Conservation (phyloP, 75 land plant genomes). For the Cunninghamia lanceolata region DNA sequence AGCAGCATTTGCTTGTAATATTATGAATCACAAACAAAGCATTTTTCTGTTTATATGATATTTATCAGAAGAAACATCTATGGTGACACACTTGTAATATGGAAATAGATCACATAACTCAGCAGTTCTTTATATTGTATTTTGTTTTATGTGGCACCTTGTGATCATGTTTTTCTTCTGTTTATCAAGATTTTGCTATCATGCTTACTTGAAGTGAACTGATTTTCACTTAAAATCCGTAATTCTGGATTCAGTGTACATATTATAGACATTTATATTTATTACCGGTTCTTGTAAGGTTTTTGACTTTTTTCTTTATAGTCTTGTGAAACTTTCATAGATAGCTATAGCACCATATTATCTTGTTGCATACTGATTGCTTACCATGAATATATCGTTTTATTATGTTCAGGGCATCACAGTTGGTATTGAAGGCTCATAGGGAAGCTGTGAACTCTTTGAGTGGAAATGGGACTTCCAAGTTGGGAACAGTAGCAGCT, state of each 20-base stretch:
- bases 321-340: background rate
- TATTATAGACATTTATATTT: background rate
- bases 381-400: background rate
- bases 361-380: background rate
- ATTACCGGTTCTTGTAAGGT: background rate
- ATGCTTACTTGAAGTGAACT: background rate
- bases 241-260: background rate
- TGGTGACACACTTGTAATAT: background rate
- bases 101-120: background rate
- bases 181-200: background rate
- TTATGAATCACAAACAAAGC: background rate
- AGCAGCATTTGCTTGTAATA: background rate
- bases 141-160: background rate
- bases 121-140: background rate
- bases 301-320: background rate
- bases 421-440: conserved; percentile 91
- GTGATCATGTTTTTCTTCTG: background rate
- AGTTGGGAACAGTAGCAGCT: conserved; percentile 91
- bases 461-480: conserved; percentile 87
- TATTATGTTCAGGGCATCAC: conserved; percentile 69
- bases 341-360: background rate
- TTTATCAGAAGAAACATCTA: background rate
- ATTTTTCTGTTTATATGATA: background rate
- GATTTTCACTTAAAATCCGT: background rate
- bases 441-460: conserved; percentile 94